These are phyloP conservation scores for Cyclotella baltica DNA, from an alignment of 108 stramenopile genomes.

Conservation along the genomic window DNA sequence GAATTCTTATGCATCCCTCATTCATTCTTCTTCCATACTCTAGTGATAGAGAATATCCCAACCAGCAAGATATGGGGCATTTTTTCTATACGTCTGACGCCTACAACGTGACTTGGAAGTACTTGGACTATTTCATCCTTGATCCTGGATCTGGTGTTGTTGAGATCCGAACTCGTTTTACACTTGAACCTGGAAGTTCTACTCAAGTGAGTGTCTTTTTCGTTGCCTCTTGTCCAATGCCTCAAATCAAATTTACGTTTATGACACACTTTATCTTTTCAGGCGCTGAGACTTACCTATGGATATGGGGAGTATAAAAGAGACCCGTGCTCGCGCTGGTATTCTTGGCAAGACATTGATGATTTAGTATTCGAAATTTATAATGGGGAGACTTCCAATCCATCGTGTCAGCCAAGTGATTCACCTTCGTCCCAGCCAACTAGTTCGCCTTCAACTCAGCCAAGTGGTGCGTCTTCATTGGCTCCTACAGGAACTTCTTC, in stretches of 20 bases:
- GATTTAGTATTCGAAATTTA: slow-evolving; percentile 3
- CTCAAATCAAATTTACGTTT: no score
- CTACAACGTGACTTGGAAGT: not conserved
- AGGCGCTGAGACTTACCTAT: not conserved
- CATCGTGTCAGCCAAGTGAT: not conserved
- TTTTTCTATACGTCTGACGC: slow-evolving; percentile 8
- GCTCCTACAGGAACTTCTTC: no score
- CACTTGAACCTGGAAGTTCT: slow-evolving; percentile 1
- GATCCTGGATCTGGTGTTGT: not conserved
- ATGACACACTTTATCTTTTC: no score
- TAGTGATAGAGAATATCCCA: not conserved
- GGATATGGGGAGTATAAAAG: not conserved
- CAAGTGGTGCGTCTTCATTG: no score
- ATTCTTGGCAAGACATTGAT: slow-evolving; percentile 2
- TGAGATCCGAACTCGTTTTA: not conserved
- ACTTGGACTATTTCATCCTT: not conserved
- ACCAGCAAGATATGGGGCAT: not conserved
- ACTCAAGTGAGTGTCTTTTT: not conserved
- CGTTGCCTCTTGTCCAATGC: no score
- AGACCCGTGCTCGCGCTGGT: not conserved
- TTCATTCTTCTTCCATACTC: no score
- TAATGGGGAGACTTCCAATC: not conserved
- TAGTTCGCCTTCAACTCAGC: not conserved
- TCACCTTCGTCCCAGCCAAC: not conserved
- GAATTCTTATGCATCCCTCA: no score